Conservation (phyloP, 2,329 filamentous ascomycete genomes). For the Diaporthe sp. region DNA sequence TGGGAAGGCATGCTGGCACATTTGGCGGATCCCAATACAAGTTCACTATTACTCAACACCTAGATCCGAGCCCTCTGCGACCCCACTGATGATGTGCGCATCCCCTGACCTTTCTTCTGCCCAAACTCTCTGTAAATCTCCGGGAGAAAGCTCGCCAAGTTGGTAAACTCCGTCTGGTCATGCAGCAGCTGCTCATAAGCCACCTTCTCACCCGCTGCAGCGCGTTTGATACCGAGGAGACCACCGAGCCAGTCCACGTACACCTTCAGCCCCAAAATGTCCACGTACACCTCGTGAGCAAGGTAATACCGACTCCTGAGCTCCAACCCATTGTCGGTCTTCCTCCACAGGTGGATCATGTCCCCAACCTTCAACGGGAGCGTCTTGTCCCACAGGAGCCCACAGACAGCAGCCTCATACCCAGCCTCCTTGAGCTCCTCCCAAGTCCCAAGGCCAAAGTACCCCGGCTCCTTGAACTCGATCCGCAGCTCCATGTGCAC, state of each 20-base stretch:
- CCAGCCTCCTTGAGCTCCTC: slow-evolving; percentile 25
- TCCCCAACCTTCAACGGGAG: slow-evolving; percentile 36
- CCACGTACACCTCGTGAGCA: slow-evolving; percentile 29
- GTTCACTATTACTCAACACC: background rate
- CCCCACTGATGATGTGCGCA: background rate
- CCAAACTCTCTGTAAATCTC: slow-evolving; percentile 24
- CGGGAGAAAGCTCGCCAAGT: slow-evolving; percentile 34
- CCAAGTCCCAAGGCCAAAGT: slow-evolving; percentile 30
- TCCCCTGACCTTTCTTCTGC: background rate
- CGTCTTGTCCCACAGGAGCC: slow-evolving; percentile 30
- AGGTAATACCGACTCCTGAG: slow-evolving; percentile 36
- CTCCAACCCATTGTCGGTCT: slow-evolving; percentile 24
- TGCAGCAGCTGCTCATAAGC: slow-evolving; percentile 35
- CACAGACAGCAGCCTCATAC: slow-evolving; percentile 32
- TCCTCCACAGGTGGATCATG: slow-evolving; percentile 35
- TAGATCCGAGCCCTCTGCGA: background rate
- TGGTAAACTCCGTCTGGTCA: slow-evolving; percentile 37
- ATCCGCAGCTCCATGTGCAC: slow-evolving; percentile 29
- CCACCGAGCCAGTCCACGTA: slow-evolving; percentile 26
- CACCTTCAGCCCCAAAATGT: slow-evolving; percentile 26
- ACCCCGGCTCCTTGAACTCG: slow-evolving; percentile 33
- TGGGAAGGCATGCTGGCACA: too few species aligned
- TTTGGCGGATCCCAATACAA: background rate
- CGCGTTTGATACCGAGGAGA: slow-evolving; percentile 30
- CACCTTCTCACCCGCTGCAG: slow-evolving; percentile 27